These are phyloP conservation scores for Termitomyces bulborhizus DNA, from an alignment of 768 basidiomycete species.

Conservation along the genomic window DNA sequence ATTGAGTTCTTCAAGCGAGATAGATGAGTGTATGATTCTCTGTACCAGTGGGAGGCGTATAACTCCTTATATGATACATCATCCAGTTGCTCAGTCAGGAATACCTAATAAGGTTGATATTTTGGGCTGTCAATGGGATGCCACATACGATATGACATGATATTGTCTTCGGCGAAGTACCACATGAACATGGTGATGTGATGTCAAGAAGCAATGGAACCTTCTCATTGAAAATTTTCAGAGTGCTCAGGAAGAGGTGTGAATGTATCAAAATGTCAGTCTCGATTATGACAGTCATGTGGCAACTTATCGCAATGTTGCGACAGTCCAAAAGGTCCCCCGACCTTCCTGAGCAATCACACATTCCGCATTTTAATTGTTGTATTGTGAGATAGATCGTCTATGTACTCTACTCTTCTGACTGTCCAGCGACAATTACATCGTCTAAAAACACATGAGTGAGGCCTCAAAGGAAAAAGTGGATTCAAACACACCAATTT, in stretches of 20 bases:
- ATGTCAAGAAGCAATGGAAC: not conserved
- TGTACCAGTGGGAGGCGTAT: not conserved
- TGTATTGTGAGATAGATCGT: not conserved
- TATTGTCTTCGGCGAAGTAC: not conserved
- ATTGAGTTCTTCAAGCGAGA: not conserved
- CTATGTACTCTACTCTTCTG: slow-evolving; percentile 12
- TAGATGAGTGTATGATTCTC: too few species aligned
- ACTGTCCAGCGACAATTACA: slow-evolving; percentile 15
- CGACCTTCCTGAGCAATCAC: not conserved
- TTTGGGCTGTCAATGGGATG: not conserved
- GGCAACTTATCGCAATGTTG: too few species aligned
- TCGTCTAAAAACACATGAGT: slow-evolving; percentile 9
- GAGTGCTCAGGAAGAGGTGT: not conserved
- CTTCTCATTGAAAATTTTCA: not conserved
- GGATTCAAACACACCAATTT: slow-evolving; percentile 57
- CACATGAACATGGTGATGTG: not conserved
- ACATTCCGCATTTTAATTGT: not conserved
- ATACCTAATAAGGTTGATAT: not conserved
- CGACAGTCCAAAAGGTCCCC: not conserved
- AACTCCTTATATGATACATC: not conserved
- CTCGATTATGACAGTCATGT: not conserved
- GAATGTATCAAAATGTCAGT: too few species aligned
- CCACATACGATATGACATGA: not conserved
- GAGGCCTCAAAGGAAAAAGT: not conserved
- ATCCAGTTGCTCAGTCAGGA: not conserved